Conservation (phyloP, 2,329 filamentous ascomycete species). For the Fusarium musae region DNA sequence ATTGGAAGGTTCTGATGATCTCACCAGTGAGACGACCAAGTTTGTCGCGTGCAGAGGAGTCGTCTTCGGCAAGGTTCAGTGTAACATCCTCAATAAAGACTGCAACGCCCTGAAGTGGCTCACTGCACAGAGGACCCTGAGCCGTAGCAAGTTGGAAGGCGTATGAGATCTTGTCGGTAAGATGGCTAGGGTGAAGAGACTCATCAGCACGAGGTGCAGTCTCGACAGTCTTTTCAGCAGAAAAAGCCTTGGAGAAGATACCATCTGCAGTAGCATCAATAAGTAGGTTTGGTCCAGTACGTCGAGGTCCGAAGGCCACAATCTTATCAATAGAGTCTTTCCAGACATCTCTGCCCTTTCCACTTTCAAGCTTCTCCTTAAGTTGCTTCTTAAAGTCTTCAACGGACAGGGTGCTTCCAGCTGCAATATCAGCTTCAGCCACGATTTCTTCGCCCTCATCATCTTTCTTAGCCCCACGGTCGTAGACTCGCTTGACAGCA, state of each 20-base stretch:
- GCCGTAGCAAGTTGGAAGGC: constrained; percentile 92
- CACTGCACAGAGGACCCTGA: constrained; percentile 90
- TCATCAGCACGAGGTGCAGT: constrained; percentile 57
- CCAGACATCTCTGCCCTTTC: constrained; percentile 81
- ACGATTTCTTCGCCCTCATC: constrained; percentile 56
- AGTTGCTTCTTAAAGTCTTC: constrained; percentile 83
- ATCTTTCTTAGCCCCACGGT: constrained; percentile 63
- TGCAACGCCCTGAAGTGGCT: constrained; percentile 92
- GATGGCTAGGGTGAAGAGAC: constrained; percentile 70
- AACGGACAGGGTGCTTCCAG: constrained; percentile 71
- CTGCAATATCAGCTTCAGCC: constrained; percentile 67
- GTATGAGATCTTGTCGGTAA: constrained; percentile 90
- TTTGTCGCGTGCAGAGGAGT: constrained; percentile 69
- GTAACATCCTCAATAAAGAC: constrained; percentile 86
- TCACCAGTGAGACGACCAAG: constrained; percentile 89
- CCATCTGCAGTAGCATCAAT: constrained; percentile 82
- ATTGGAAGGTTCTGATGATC: constrained; percentile 88
- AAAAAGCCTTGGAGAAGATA: constrained; percentile 78
- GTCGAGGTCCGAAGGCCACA: constrained; percentile 86
- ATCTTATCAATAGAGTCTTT: constrained; percentile 81
- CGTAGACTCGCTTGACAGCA: constrained; percentile 83
- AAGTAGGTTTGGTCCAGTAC: constrained; percentile 88
- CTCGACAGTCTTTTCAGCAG: constrained; percentile 48
- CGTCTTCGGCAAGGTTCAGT: constrained; percentile 66
- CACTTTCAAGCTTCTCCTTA: constrained; percentile 72